Percentiles rank a stretch among this genome's conserved stretches.
phyloP scores from a whole-genome alignment of 345 rosid species.

The Brassica juncea region DNA sequence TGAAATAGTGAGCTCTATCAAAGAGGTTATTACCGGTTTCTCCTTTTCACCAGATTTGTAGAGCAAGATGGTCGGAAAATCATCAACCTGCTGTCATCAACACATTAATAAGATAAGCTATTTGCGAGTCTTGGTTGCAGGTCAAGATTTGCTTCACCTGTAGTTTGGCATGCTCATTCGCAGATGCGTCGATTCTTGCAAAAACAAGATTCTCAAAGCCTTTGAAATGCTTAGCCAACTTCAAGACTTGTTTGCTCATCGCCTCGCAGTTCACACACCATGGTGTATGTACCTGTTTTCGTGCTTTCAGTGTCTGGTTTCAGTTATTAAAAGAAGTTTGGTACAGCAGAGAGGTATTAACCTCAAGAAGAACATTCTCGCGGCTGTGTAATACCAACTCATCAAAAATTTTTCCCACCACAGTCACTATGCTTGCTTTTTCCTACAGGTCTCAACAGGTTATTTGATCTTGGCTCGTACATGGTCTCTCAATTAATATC shows the following conservation, averaged over 20 bases:
- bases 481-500: background rate
- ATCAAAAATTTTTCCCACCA: slow-evolving; percentile 78
- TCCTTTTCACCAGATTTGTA: slow-evolving; percentile 62
- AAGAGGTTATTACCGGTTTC: slow-evolving; percentile 54
- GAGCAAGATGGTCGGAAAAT: slow-evolving; percentile 63
- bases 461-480: background rate
- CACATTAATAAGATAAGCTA: background rate
- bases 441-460: slow-evolving; percentile 46
- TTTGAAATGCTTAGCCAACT: slow-evolving; percentile 85
- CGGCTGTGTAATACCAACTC: slow-evolving; percentile 68
- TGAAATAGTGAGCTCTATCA: background rate
- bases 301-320: no score
- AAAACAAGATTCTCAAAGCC: slow-evolving; percentile 56
- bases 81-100: slow-evolving; percentile 55
- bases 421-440: slow-evolving; percentile 51
- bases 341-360: slow-evolving; percentile 24
- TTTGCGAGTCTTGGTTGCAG: background rate
- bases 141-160: slow-evolving; percentile 45
- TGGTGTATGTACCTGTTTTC: background rate
- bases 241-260: background rate
- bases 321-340: background rate
- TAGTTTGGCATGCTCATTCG: slow-evolving; percentile 77
- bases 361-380: slow-evolving; percentile 79
- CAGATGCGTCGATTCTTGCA: slow-evolving; percentile 86
- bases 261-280: background rate